Evolutionary conservation across 2,329 filamentous ascomycete genomes (phyloP).

Genomic region (Sporothrix inflata): DNA sequence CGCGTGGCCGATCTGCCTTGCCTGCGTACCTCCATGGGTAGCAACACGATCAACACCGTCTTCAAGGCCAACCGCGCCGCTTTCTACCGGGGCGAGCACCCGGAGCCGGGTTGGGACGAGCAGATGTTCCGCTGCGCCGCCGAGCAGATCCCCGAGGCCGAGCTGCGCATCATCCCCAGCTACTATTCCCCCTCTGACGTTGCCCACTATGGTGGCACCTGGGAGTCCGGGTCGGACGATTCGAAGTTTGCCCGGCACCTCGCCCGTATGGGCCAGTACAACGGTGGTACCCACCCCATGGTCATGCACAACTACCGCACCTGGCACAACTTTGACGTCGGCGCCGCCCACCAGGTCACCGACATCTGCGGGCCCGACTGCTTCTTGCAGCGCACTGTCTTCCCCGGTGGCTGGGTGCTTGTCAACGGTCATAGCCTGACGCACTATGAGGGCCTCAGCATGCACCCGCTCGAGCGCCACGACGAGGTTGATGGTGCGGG

Average conservation of each 20-base stretch:
- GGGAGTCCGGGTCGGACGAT: conserved; percentile 33
- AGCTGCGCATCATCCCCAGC: conserved; percentile 49
- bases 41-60: conserved; percentile 21
- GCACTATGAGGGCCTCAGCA: conserved; percentile 40
- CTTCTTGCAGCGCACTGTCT: conserved; percentile 52
- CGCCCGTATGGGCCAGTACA: conserved; percentile 41
- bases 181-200: conserved; percentile 47
- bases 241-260: neutral
- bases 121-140: conserved; percentile 48
- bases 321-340: conserved; percentile 46
- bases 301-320: conserved; percentile 47
- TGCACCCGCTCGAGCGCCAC: conserved; percentile 12
- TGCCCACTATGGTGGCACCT: conserved; percentile 38
- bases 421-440: conserved; percentile 52
- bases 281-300: conserved; percentile 46
- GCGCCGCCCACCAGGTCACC: conserved; percentile 48
- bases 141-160: conserved; percentile 39
- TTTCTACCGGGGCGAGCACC: conserved; percentile 28
- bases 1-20: conserved; percentile 46
- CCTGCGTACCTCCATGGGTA: conserved; percentile 34
- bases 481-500: neutral
- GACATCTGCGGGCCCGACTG: conserved; percentile 51
- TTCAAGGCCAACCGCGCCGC: conserved; percentile 18
- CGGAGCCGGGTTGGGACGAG: conserved; percentile 45
- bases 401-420: conserved; percentile 52